Conservation (phyloP, 169 alveolate genomes). For the Cyclospora cayetanensis region DNA sequence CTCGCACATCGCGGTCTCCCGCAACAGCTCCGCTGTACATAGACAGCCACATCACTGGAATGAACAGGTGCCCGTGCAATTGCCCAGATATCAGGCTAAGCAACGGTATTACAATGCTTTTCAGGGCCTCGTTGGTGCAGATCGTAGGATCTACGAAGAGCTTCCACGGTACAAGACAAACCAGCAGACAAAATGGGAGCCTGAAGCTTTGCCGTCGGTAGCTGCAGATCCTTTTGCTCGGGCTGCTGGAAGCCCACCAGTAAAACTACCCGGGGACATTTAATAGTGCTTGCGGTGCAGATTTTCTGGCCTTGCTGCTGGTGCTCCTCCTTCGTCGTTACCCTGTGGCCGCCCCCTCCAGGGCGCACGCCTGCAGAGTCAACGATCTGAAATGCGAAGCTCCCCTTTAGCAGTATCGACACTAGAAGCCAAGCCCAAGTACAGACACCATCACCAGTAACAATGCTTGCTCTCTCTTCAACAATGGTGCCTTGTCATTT, state of each 20-base stretch:
- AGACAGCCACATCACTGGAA: not conserved
- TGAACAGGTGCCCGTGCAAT: no score
- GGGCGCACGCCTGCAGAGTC: conserved; percentile 37
- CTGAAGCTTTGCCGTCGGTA: not conserved
- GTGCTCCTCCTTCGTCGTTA: not conserved
- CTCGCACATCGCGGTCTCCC: conserved; percentile 1
- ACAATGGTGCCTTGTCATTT: no score
- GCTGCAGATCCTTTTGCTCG: conserved; percentile 25
- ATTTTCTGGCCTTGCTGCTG: not conserved
- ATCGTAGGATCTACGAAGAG: not conserved
- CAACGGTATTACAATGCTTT: no score
- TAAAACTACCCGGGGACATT: conserved; percentile 27
- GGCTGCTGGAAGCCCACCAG: conserved; percentile 32
- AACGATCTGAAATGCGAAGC: no score
- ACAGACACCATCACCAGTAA: no score
- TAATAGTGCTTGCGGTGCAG: not conserved
- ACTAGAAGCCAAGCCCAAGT: no score
- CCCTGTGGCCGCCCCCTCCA: conserved; percentile 10
- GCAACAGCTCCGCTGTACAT: conserved; percentile 37
- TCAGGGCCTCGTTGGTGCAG: no score
- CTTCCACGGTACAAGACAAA: not conserved
- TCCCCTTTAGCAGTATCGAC: no score
- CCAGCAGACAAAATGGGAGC: conserved; percentile 28
- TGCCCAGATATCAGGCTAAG: no score
- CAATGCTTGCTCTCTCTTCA: no score